These are phyloP conservation scores for Sambucus nigra DNA, from an alignment of 129 eudicot species.

Conservation along the genomic window DNA sequence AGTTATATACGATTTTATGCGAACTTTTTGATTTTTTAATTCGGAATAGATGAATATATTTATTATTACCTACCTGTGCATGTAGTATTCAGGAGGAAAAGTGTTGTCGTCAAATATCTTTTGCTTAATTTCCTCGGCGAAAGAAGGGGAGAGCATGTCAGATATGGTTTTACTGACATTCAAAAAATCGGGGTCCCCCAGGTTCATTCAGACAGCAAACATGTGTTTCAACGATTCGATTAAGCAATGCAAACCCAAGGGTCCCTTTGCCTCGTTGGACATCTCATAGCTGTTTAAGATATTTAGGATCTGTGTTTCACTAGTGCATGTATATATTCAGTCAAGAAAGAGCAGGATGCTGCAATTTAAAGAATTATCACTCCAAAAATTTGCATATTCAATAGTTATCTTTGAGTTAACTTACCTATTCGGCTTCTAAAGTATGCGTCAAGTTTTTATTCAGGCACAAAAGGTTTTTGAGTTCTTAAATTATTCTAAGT, in stretches of 20 bases:
- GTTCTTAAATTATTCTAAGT: too few species aligned
- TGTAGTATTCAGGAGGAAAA: conserved; percentile 76
- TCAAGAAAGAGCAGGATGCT: too few species aligned
- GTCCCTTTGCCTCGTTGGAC: conserved; percentile 47
- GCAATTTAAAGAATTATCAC: too few species aligned
- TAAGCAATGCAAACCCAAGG: conserved; percentile 77
- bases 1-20: too few species aligned
- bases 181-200: conserved; percentile 81
- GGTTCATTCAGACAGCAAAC: conserved; percentile 80
- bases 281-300: conserved; percentile 56
- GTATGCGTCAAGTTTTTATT: too few species aligned
- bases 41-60: too few species aligned
- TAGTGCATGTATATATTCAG: conserved; percentile 5
- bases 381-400: too few species aligned
- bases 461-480: too few species aligned
- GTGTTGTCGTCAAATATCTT: conserved; percentile 81
- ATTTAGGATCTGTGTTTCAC: conserved; percentile 49
- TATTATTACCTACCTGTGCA: conserved; percentile 41
- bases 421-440: too few species aligned
- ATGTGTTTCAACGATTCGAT: conserved; percentile 88
- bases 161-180: conserved; percentile 42
- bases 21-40: too few species aligned
- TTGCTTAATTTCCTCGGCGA: conserved; percentile 47
- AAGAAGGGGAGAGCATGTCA: conserved; percentile 71
- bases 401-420: too few species aligned